Conservation (phyloP, 1,284 basidiomycete genomes). For the Cyathus pygmaeus region DNA sequence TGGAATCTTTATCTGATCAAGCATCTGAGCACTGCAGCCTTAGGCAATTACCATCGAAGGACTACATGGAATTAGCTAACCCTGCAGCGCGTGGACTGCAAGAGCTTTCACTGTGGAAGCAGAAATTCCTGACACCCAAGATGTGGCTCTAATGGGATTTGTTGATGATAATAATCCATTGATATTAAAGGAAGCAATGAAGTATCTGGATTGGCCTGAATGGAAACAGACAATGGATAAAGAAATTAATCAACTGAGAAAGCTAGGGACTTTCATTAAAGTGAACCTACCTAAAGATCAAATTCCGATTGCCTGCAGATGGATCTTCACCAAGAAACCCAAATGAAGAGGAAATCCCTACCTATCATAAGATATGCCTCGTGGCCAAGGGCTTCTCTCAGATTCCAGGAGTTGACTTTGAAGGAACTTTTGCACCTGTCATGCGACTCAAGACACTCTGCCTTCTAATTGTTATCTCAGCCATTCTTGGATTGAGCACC, state of each 20-base stretch:
- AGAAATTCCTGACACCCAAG: not conserved
- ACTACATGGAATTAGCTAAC: not conserved
- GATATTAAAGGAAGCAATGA: not conserved
- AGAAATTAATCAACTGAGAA: not conserved
- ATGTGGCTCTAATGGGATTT: not conserved
- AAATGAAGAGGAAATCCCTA: conserved; percentile 4
- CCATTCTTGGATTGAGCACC: conserved; percentile 40
- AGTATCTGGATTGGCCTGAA: not conserved
- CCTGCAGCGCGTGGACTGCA: not conserved
- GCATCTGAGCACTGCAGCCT: too few relatives aligned
- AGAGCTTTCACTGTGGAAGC: not conserved
- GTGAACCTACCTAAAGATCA: not conserved
- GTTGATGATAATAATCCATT: not conserved
- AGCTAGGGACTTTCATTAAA: not conserved
- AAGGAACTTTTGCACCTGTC: conserved; percentile 17
- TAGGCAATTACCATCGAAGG: not conserved
- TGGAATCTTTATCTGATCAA: too few relatives aligned
- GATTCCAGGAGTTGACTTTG: conserved; percentile 11
- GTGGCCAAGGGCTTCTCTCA: conserved; percentile 17
- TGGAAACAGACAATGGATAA: not conserved
- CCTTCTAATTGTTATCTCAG: conserved; percentile 44
- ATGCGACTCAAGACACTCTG: conserved; percentile 37
- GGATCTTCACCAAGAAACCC: conserved; percentile 13
- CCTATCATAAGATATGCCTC: conserved; percentile 10
- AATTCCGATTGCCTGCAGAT: not conserved